Conservation (phyloP, 2,329 filamentous ascomycete genomes). For the Cladophialophora psammophila region DNA sequence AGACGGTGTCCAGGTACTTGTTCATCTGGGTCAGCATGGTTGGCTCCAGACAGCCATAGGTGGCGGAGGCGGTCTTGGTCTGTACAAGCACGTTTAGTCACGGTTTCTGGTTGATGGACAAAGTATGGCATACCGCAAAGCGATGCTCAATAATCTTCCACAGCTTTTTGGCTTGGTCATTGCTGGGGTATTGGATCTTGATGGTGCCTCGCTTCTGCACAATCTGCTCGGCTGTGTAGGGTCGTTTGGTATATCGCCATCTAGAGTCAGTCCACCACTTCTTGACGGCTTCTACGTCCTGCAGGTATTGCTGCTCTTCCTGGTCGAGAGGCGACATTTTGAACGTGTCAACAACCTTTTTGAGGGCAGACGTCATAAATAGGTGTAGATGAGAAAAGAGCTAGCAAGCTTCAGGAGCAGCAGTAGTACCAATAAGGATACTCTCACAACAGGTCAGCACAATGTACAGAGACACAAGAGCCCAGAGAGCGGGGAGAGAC, state of each 20-base stretch:
- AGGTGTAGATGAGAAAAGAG: not conserved
- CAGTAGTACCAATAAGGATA: not conserved
- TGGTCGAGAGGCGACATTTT: slow-evolving; percentile 61
- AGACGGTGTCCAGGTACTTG: slow-evolving; percentile 97
- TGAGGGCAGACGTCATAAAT: slow-evolving; percentile 28
- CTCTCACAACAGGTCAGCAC: slow-evolving; percentile 11
- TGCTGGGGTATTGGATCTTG: slow-evolving; percentile 90
- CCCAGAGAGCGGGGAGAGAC: not conserved
- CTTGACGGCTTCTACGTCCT: slow-evolving; percentile 88
- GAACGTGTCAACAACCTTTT: slow-evolving; percentile 32
- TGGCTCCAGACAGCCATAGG: slow-evolving; percentile 95
- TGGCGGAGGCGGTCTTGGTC: slow-evolving; percentile 87
- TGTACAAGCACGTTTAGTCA: slow-evolving; percentile 47
- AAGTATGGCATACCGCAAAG: slow-evolving; percentile 70
- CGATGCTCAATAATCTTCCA: slow-evolving; percentile 87
- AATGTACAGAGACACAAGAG: not conserved
- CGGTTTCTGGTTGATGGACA: not conserved
- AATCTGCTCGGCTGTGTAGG: slow-evolving; percentile 96
- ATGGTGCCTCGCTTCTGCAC: slow-evolving; percentile 92
- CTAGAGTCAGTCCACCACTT: slow-evolving; percentile 91
- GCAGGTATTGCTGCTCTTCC: slow-evolving; percentile 76
- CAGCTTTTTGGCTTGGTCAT: slow-evolving; percentile 88
- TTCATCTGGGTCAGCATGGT: slow-evolving; percentile 99
- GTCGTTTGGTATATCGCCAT: slow-evolving; percentile 91
- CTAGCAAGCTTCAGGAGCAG: slow-evolving; percentile 3